Base-by-base conservation (phyloP, 176 grass and related monocot genomes). In the Lolium multiflorum region DNA sequence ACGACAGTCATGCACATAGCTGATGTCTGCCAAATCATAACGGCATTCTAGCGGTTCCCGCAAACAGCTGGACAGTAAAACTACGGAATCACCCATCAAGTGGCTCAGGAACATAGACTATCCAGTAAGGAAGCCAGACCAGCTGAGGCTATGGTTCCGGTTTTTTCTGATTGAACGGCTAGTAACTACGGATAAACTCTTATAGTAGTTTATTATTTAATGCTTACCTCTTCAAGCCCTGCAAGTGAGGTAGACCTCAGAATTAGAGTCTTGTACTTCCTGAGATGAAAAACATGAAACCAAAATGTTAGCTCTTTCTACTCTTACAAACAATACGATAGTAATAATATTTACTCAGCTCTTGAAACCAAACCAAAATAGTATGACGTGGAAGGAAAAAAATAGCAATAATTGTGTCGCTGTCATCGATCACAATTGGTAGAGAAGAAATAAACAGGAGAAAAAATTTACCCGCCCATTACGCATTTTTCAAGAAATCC, bases 261-360 rank as follows among this genome's bases (percentile, higher is more conserved):
- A 87, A 93, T 79, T 81, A 98, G 88, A 37, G 89, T 98, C 66
- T 72, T 95, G 77, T 98, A 95, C 80, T 95, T 98, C 75, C 95
- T 95, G 82, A 67, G 64, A 17, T 14, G 56, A 82, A 43, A 82
- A 81, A 77, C 39, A 70, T 74, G 18, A 87, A 57, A 85, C 54
- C 21, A 75, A 17, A 61, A 75, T 16, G 57, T 43, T 73, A 74
- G 28, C 17, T 61, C 12, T 38, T 69, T 24, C 10, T 13, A 18
- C 51, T 56, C 17, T 81, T 38, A 50, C 15, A 12, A 79, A 22
- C 8, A 61, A 79, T 72, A 22, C 16, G 18, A 12, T 37, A 38
- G 20, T 78, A 54, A 14, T 61, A 48, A 64, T 49, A 15, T 9
- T 75, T 54, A 64, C 18, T 76, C 5, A 17, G n/a, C 10, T 71